Evolutionary conservation across 2,329 filamentous ascomycete species (phyloP), one percentile per base, ranked within the genome.

Genomic region (Chaetothyriales sp.): DNA sequence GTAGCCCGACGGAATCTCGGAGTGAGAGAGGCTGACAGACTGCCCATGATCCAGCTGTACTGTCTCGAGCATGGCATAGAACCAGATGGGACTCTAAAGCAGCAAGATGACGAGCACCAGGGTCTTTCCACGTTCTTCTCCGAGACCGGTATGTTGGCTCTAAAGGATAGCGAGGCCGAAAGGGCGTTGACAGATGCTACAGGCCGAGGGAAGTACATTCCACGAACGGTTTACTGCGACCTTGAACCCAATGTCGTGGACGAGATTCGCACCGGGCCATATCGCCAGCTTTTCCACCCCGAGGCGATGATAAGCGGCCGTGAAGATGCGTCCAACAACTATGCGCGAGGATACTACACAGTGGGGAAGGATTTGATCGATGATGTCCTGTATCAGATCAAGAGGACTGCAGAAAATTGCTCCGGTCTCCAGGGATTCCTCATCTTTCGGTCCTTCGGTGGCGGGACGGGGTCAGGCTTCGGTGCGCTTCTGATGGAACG

Each of bases 111-210:
- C n/a, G n/a, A n/a, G n/a, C n/a, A n/a, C n/a, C 86, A 95, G 68
- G 92, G 92, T 61, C 98, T 98, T 81, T 95, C 88, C 79, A 98
- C 92, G 66, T 98, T 98, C 81, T 98, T 98, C 80, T 95, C 90
- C 62, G 92, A 98, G 80, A 96, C 92, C 66, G 90, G 92, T 95
- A 86, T 62, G 75, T 61, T 49, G 50, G 64, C 52, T 51, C 51
- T 54, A 51, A 43, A 26, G 54, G 36, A 28, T 36, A 43, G 26
- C 22, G n/a, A n/a, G n/a, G n/a, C n/a, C 42, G 25, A 26, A 46
- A 39, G 39, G 36, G 53, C n/a, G 42, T 51, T 55, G 18, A 53
- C 39, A 25, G n/a, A 18, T 44, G 25, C 42, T 48, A 48, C 57
- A 96, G 90, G 90, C 66, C 83, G 95, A 76, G 92, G 92, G 73